Evolutionary conservation across 352 stramenopile species (phyloP), one percentile per base, ranked within the genome.

Genomic region (Phytophthora cryptogea): DNA sequence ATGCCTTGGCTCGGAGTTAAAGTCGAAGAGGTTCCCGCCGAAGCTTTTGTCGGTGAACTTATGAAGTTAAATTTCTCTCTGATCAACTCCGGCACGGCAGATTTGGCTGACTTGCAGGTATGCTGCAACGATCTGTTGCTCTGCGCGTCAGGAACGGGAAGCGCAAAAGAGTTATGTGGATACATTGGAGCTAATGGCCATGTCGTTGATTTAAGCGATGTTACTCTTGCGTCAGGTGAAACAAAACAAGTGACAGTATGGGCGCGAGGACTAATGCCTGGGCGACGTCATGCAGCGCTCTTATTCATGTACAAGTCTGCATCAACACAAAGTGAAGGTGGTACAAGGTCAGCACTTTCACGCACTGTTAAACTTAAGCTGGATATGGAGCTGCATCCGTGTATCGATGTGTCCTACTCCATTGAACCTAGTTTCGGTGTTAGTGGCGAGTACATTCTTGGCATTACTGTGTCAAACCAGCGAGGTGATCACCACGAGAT

Each of bases 1-100:
- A 92, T 94, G 86, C 84, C 86, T 20, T 95, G 84, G 84, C 76
- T 95, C 17, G 84, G 86, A 7, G 85, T 94, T 2, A 77, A 84
- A 54, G 49, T 92, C 11, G 66, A 87, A 44, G 62, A 55, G 33
- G 57, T 73, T 39, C 43, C 64, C n/a, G 53, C 35, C 42, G 73
- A 89, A 30, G 64, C 60, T 27, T 89, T 76, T 59, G 69, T 88
- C 16, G 82, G 81, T 6, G 83, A 95, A 37, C 63, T 95, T 5
- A 54, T 95, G 10, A 59, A 70, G 33, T 69, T 85, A 50, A 70
- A 86, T 3, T 46, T 89, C 35, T 68, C 53, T 35, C 55, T 95
- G 0, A 28, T 75, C 16, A 95, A 95, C 52, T 61, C 66, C 9
- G 86, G 86, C 1, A 83, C 71, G 3, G 77, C 75, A 16, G 37